Base-by-base conservation (phyloP, 129 eudicot species). In the Flaveria ramosissima region DNA sequence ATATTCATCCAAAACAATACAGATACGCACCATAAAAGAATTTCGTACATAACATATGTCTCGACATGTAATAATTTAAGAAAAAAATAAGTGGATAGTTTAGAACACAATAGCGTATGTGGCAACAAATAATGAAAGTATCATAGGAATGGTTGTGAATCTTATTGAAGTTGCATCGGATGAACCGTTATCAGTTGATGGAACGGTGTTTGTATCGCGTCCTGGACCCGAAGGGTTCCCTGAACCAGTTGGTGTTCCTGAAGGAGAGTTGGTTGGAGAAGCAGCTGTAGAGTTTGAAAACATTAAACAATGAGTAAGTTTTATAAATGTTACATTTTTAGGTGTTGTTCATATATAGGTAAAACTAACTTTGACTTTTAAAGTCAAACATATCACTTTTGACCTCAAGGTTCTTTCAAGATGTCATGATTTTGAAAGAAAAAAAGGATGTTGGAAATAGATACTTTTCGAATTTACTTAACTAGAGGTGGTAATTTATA, bases 101-200 rank as follows among this genome's bases (percentile, higher is more conserved):
- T 73, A 80, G 45, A 67, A 73, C 10, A 3, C 16, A 13, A 32
- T 20, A 15, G 79, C 59, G 52, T 56, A 73, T 2, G 41, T 45
- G 42, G 70, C 70, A 66, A 73, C 45, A 55, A 80, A 63, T 30
- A 74, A 51, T 9, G 53, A 39, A 84, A 63, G 43, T 78, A 69
- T 72, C 21, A 80, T 60, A 81, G 85, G 75, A 86, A 73, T 73
- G 79, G 76, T 72, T 47, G 85, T 74, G 57, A 88, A 59, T 79
- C 73, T 88, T 73, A 56, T 80, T 41, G 89, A 59, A 79, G 83
- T 81, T 85, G 89, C 89, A 52, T 78, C 93, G 0, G 91, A 88
- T 79, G 91, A 77, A 69, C 89, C 89, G 56, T 57, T 81, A 47
- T 83, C 89, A 16, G 89, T 78, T 62, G 89, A 74, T 56, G 92